Evolutionary conservation across 768 basidiomycete species (phyloP), one percentile per base, ranked within the genome.

Genomic region (Porphyrellus cyaneotinctus): DNA sequence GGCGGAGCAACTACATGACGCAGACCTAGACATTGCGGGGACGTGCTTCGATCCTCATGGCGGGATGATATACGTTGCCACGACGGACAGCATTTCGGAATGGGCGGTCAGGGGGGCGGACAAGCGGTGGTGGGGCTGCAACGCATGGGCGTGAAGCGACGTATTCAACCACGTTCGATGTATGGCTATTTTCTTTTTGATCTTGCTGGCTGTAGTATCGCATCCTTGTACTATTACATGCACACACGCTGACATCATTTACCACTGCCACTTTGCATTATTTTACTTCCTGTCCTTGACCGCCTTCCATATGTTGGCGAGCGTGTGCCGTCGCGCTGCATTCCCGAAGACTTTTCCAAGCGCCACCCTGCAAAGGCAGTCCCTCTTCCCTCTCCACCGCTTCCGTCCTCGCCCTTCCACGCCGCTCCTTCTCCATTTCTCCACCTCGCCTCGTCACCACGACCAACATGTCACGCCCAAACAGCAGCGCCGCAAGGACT

Each of bases 401-500:
- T 10, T 54, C 22, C 56, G 17, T n/a, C 36, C 43, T 3, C 46
- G 53, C 24, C 38, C 13, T 2, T 14, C 46, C 18, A 9, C 48
- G 18, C 43, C 37, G 15, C 49, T 32, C 23, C 2, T 32, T 4
- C 42, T 33, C 38, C 60, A 45, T 4, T 51, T 65, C 43, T 59
- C 64, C 36, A 64, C 62, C 18, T 62, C 62, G 1, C 28, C 54
- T 11, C 58, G 44, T 23, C 52, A 53, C 45, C 58, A 33, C 39
- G 32, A 23, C 45, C 51, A 56, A 28, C 56, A 58, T 53, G 55
- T 41, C 44, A 62, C 36, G 26, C 62, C 59, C n/a, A 65, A 60
- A 20, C 76, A 81, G 48, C 83, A 95, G 67, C 76, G 91, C 42
- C 74, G 73, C 60, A 85, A 79, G 45, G 97, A 99, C 69, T 97